phyloP scores from a whole-genome alignment of 2,329 filamentous ascomycete genomes.

The Fusarium kyushuense region DNA sequence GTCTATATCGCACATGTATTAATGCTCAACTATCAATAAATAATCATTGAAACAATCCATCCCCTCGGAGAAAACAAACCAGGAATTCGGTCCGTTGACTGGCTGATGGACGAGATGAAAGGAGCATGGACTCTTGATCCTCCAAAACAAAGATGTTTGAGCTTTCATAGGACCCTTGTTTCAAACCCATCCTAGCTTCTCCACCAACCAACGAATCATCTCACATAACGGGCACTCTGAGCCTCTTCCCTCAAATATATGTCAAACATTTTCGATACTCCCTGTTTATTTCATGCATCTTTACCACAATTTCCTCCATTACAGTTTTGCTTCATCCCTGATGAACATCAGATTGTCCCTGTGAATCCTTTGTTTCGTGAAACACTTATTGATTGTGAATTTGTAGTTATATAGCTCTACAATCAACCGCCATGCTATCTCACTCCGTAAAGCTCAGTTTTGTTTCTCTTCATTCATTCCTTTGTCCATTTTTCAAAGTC shows the following conservation, averaged over 20 bases:
- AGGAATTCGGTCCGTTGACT: slow-evolving; percentile 28
- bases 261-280: slow-evolving; percentile 20
- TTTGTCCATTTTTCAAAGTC: slow-evolving; percentile 2
- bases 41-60: background rate
- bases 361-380: background rate
- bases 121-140: slow-evolving; percentile 31
- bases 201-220: slow-evolving; percentile 17
- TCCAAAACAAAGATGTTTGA: slow-evolving; percentile 1
- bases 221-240: slow-evolving; percentile 22
- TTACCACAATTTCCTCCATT: slow-evolving; percentile 12
- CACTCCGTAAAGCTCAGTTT: background rate
- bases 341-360: background rate
- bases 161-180: slow-evolving; percentile 23
- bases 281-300: slow-evolving; percentile 21
- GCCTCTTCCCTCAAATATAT: slow-evolving; percentile 35
- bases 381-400: background rate
- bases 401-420: slow-evolving; percentile 22
- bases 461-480: slow-evolving; percentile 16
- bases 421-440: background rate
- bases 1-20: background rate
- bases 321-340: background rate
- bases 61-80: background rate
- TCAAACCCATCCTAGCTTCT: slow-evolving; percentile 25
- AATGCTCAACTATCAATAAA: background rate
- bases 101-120: slow-evolving; percentile 32